These are phyloP conservation scores for Prunus padus DNA, from an alignment of 306 rosid genomes.

Conservation along the genomic window DNA sequence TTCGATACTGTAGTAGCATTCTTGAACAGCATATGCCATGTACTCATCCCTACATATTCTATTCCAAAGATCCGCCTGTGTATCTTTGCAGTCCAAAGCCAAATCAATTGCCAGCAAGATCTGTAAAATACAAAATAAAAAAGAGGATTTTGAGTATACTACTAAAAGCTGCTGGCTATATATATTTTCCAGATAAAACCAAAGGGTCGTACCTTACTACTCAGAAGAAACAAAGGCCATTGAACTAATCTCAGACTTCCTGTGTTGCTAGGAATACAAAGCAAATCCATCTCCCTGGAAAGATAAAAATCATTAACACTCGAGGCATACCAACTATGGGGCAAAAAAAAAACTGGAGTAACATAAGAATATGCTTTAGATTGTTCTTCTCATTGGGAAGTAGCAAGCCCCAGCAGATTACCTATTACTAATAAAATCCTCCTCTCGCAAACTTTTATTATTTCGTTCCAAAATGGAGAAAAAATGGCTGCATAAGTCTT, in stretches of 20 bases:
- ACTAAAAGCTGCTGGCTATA: not conserved
- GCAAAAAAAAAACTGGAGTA: constrained; percentile 11
- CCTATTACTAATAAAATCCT: constrained; percentile 92
- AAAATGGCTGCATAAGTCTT: constrained; percentile 74
- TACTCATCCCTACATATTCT: constrained; percentile 87
- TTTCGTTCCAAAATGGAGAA: constrained; percentile 98
- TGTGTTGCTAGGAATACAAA: constrained; percentile 83
- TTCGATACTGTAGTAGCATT: constrained; percentile 81
- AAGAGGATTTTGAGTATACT: constrained; percentile 9
- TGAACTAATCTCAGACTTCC: constrained; percentile 90
- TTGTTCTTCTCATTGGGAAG: constrained; percentile 16
- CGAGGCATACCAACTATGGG: constrained; percentile 12
- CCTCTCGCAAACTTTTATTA: constrained; percentile 90
- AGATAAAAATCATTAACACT: constrained; percentile 20
- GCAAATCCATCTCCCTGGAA: constrained; percentile 92
- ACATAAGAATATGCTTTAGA: not conserved
- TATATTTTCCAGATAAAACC: constrained; percentile 13
- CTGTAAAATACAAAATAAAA: constrained; percentile 32
- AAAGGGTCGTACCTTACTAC: constrained; percentile 70
- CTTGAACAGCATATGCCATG: constrained; percentile 94
- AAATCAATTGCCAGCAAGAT: constrained; percentile 88
- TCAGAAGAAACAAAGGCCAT: constrained; percentile 98
- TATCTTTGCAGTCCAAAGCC: constrained; percentile 92
- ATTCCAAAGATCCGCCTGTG: constrained; percentile 81
- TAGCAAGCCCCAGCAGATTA: constrained; percentile 30